phyloP scores from a whole-genome alignment of 1,284 basidiomycete species.

The Porogramme epimiltina region DNA sequence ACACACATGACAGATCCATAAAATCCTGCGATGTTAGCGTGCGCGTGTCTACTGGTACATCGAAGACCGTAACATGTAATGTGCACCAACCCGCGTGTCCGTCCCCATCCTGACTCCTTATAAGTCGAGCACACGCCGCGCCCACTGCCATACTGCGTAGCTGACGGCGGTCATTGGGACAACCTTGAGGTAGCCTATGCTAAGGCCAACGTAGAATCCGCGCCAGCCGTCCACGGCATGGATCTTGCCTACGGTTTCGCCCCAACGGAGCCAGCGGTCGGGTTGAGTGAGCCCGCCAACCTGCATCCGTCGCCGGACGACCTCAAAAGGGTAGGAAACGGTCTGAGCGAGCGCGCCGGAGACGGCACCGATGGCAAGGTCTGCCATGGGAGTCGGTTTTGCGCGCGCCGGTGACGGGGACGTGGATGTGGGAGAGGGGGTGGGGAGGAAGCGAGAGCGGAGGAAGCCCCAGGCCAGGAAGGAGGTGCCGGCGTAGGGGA shows the following conservation, averaged over 20 bases:
- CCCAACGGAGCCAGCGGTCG: slow-evolving; percentile 78
- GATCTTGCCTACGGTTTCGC: slow-evolving; percentile 74
- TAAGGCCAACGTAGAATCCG: slow-evolving; percentile 93
- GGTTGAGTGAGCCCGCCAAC: slow-evolving; percentile 86
- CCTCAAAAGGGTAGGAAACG: slow-evolving; percentile 95
- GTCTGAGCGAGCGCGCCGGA: slow-evolving; percentile 91
- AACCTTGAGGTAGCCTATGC: slow-evolving; percentile 95
- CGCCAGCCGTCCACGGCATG: slow-evolving; percentile 75
- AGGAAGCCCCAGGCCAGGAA: slow-evolving; percentile 93
- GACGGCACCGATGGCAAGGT: slow-evolving; percentile 86
- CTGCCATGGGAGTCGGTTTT: slow-evolving; percentile 49
- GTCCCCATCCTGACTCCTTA: neutral
- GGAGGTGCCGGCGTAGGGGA: slow-evolving; percentile 96
- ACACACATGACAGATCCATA: no score
- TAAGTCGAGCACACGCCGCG: slow-evolving; percentile 58
- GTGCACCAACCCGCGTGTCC: no score
- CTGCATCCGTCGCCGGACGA: slow-evolving; percentile 93
- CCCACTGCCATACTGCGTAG: slow-evolving; percentile 77
- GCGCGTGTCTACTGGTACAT: slow-evolving; percentile 12
- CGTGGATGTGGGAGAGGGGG: no score
- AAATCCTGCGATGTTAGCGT: slow-evolving; percentile 1
- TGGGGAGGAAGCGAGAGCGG: slow-evolving; percentile 63
- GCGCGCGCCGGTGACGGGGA: slow-evolving; percentile 30
- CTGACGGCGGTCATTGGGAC: slow-evolving; percentile 93
- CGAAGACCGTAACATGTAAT: neutral